Evolutionary conservation across 225 moss, liverwort and hornwort species (phyloP), one percentile per base, ranked within the genome.

Genomic region (Anthoceros angustus): DNA sequence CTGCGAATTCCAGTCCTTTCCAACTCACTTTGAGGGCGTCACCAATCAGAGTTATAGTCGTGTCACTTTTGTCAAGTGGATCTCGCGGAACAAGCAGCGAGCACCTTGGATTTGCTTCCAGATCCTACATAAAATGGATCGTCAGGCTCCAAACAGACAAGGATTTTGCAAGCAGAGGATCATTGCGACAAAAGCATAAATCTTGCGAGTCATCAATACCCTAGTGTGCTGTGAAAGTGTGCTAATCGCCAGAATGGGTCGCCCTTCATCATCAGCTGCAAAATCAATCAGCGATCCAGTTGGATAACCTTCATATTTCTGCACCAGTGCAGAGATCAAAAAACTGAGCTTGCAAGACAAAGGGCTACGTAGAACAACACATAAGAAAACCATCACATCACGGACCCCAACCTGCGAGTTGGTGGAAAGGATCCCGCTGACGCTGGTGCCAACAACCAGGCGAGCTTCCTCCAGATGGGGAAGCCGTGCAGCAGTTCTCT

Each of bases 41-140:
- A 65, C 95, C 91, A 32, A 87, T 70, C 43, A 98, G 77, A 14
- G 95, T 91, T 55, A 98, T 73, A 9, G 87, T 70, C 9, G 75
- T 77, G 63, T 91, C 91, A 61, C 82, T 81, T 69, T 76, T 87
- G 74, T 98, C 95, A 15, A 72, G 65, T 67, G 85, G 79, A 78
- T 98, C 95, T 73, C 81, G 88, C 46, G 91, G 76, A 66, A 98
- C 71, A 43, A 98, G 88, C 74, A 98, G 70, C 43, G 95, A 91
- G 72, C 95, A 98, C 75, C 87, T 92, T 12, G 88, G 38, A 79
- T 86, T 86, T 42, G 63, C 74, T 76, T 92, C 91, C 74, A 98
- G 69, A 73, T 98, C 88, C 92, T 91, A 25, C 16, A 46, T 45
- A 12, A 41, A 23, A 42, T 10, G 8, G 0, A 18, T 45, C 67